Conservation (phyloP, 2,329 filamentous ascomycete genomes). For the Monosporascus sp. region DNA sequence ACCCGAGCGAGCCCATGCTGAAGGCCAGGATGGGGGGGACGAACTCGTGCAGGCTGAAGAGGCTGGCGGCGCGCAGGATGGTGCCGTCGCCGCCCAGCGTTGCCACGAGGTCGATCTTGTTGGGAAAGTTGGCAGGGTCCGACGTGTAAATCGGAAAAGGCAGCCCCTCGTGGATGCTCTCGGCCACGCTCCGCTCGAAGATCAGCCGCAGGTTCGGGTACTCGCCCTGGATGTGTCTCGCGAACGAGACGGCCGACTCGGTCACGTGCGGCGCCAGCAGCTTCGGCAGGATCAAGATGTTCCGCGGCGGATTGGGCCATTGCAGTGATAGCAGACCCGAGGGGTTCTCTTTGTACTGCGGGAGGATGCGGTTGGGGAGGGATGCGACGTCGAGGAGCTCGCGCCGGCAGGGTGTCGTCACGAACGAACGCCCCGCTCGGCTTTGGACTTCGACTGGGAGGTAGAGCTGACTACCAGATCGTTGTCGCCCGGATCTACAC, state of each 20-base stretch:
- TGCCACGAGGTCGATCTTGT: slow-evolving; percentile 81
- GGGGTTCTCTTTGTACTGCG: slow-evolving; percentile 56
- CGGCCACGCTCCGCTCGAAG: slow-evolving; percentile 72
- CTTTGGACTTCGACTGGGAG: neutral
- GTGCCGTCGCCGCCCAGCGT: slow-evolving; percentile 93
- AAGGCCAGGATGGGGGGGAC: slow-evolving; percentile 93
- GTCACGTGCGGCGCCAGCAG: slow-evolving; percentile 49
- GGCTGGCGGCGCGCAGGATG: slow-evolving; percentile 75
- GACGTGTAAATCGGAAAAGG: slow-evolving; percentile 67
- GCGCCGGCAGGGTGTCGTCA: slow-evolving; percentile 36
- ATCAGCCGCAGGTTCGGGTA: slow-evolving; percentile 80
- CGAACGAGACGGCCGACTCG: slow-evolving; percentile 48
- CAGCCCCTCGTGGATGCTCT: slow-evolving; percentile 63
- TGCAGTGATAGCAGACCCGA: slow-evolving; percentile 51
- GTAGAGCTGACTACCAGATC: neutral
- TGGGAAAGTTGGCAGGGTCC: slow-evolving; percentile 51
- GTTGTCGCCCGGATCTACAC: neutral
- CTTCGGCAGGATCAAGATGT: slow-evolving; percentile 55
- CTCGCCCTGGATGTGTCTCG: slow-evolving; percentile 68
- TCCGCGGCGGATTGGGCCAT: slow-evolving; percentile 49
- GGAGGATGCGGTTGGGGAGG: slow-evolving; percentile 52
- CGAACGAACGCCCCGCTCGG: slow-evolving; percentile 37
- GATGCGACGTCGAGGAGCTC: slow-evolving; percentile 45
- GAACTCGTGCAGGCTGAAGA: slow-evolving; percentile 74
- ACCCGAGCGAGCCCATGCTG: slow-evolving; percentile 93